These are phyloP conservation scores for Paraconiothyrium brasiliense DNA, from an alignment of 2,329 filamentous ascomycete genomes.

Conservation along the genomic window DNA sequence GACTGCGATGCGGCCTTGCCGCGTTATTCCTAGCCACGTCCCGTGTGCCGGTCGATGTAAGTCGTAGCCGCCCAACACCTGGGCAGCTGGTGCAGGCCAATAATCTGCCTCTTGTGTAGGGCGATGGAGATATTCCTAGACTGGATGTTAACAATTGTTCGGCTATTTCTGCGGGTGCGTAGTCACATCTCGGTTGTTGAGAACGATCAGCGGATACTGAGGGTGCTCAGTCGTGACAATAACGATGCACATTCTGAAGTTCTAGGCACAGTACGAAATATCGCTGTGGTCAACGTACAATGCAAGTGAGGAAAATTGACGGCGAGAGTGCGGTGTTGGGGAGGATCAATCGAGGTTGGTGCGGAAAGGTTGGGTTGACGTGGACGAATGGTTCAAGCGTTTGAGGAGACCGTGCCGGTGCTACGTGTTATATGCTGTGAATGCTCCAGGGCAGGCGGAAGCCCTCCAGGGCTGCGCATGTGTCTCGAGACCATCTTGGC, in stretches of 20 bases:
- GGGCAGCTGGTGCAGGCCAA: conserved; percentile 65
- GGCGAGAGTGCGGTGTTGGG: conserved; percentile 6
- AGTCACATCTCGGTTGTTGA: conserved; percentile 60
- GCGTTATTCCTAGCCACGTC: conserved; percentile 72
- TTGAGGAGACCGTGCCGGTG: conserved; percentile 1
- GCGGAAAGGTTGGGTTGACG: conserved; percentile 4
- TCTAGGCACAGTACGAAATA: background rate
- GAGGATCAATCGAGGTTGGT: conserved; percentile 10
- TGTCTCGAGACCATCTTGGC: conserved; percentile 10
- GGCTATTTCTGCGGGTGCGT: background rate
- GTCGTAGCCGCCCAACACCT: conserved; percentile 70
- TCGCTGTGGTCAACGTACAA: background rate
- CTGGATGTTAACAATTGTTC: conserved; percentile 17
- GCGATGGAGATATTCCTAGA: conserved; percentile 68
- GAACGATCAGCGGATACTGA: conserved; percentile 59
- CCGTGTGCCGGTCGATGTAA: conserved; percentile 67
- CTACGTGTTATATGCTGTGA: conserved; percentile 13
- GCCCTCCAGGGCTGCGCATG: conserved; percentile 3
- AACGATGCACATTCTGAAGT: conserved; percentile 59
- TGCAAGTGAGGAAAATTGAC: background rate
- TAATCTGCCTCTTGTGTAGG: conserved; percentile 67
- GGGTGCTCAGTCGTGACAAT: conserved; percentile 60
- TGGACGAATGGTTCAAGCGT: conserved; percentile 11
- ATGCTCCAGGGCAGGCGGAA: background rate
- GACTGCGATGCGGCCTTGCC: conserved; percentile 67